Evolutionary conservation across 345 rosid genomes (phyloP).

Genomic region (Mallotus nudiflorus): DNA sequence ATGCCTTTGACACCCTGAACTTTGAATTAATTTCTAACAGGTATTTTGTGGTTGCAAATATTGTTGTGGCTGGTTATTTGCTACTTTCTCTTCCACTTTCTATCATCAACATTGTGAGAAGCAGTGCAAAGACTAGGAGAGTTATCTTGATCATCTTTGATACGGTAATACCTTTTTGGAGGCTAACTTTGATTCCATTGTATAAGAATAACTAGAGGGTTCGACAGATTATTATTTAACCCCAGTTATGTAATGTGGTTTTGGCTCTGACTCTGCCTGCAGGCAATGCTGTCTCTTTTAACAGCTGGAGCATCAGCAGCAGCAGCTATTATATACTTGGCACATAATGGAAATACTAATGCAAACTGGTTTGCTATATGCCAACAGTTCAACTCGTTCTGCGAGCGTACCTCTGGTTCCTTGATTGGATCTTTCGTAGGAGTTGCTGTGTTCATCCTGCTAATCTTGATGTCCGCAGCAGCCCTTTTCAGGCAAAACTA

Average conservation of each 20-base stretch:
- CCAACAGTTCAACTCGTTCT: conserved; percentile 78
- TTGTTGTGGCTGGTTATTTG: conserved; percentile 55
- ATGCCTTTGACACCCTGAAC: no score
- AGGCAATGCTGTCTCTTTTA: conserved; percentile 64
- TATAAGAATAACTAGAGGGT: no score
- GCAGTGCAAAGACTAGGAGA: conserved; percentile 45
- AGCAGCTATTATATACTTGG: conserved; percentile 72
- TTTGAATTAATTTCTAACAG: conserved; percentile 26
- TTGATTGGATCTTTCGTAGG: conserved; percentile 69
- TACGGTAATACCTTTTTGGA: conserved; percentile 36
- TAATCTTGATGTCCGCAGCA: conserved; percentile 48
- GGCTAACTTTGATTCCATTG: no score
- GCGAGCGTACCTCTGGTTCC: conserved; percentile 70
- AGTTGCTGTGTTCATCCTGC: conserved; percentile 39
- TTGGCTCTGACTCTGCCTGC: neutral
- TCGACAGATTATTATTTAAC: no score
- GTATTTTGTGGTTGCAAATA: conserved; percentile 72
- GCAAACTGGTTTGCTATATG: conserved; percentile 77
- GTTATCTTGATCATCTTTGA: conserved; percentile 51
- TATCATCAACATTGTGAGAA: conserved; percentile 55
- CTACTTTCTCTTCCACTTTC: conserved; percentile 51
- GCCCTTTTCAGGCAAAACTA: conserved; percentile 55
- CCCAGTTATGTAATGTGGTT: neutral
- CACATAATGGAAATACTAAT: conserved; percentile 67
- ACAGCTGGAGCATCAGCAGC: conserved; percentile 76